A percentile compares a stretch with the other conserved stretches of the same genome.
Conservation (phyloP, 371 early-diverging fungal species). For the Mucor lusitanicus region DNA sequence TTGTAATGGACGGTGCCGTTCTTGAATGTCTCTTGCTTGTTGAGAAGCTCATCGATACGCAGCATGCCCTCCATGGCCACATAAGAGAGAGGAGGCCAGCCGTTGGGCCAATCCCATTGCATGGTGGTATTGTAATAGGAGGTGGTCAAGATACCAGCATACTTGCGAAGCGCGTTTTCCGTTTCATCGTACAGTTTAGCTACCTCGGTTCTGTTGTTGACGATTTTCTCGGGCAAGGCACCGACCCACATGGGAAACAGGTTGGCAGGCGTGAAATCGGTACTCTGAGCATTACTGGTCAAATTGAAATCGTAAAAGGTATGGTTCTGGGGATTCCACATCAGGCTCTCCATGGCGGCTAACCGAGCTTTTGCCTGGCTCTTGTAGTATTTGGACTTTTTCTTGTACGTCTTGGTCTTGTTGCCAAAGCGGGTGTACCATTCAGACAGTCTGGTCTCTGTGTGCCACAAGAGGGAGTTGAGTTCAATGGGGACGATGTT, state of each 20-base stretch:
- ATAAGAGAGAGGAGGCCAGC: conserved; percentile 72
- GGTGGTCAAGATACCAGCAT: conserved; percentile 72
- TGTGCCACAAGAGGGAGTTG: conserved; percentile 80
- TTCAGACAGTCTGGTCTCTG: conserved; percentile 61
- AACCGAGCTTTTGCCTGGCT: conserved; percentile 39
- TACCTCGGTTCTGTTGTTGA: conserved; percentile 16
- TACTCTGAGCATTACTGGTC: conserved; percentile 29
- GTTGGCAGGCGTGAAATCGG: conserved; percentile 43
- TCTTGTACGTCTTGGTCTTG: conserved; percentile 18
- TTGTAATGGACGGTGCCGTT: background rate
- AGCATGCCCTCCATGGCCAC: conserved; percentile 57
- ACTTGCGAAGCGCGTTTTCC: conserved; percentile 26
- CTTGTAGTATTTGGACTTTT: conserved; percentile 33
- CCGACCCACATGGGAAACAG: conserved; percentile 55
- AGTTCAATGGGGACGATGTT: conserved; percentile 83
- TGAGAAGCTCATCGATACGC: conserved; percentile 24
- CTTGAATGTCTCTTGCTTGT: conserved; percentile 2
- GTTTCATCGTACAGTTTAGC: conserved; percentile 37
- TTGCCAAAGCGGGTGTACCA: conserved; percentile 42
- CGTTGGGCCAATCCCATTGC: conserved; percentile 93
- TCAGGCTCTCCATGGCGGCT: conserved; percentile 47
- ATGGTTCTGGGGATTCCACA: conserved; percentile 50
- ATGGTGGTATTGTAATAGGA: conserved; percentile 60
- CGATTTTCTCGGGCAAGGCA: conserved; percentile 34
- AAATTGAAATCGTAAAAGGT: conserved; percentile 63